Conservation (phyloP, 2,329 filamentous ascomycete genomes). For the Colletotrichum cordylinicola region DNA sequence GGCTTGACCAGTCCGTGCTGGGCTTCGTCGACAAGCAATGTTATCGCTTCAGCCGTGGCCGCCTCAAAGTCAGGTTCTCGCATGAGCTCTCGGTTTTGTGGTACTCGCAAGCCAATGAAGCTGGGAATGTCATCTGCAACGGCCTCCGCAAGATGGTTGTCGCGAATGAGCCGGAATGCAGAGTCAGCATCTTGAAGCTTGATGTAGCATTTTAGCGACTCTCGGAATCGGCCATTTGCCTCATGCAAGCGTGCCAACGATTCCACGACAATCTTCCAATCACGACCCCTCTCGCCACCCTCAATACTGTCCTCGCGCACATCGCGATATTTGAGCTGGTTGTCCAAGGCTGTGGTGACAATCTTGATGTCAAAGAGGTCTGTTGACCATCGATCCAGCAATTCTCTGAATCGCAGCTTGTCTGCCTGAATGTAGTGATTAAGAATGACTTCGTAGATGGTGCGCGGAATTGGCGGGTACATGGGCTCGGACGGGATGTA, state of each 20-base stretch:
- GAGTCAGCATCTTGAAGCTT: conserved; percentile 89
- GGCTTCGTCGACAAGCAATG: conserved; percentile 87
- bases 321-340: conserved; percentile 79
- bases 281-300: conserved; percentile 72
- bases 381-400: conserved; percentile 83
- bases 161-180: conserved; percentile 83
- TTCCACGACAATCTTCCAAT: conserved; percentile 91
- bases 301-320: conserved; percentile 79
- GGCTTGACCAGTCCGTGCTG: conserved; percentile 86
- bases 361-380: conserved; percentile 83
- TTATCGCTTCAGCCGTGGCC: conserved; percentile 82
- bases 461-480: conserved; percentile 77
- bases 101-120: conserved; percentile 86
- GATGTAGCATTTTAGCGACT: conserved; percentile 90
- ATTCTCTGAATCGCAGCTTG: conserved; percentile 74
- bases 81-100: conserved; percentile 71
- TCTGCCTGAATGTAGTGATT: conserved; percentile 86
- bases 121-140: conserved; percentile 89
- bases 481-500: conserved; percentile 82
- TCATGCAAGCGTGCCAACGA: conserved; percentile 85
- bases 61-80: conserved; percentile 75
- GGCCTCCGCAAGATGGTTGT: conserved; percentile 88
- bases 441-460: conserved; percentile 88
- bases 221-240: conserved; percentile 78
- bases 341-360: conserved; percentile 80